A percentile compares a stretch with the other conserved stretches of the same genome.
Conservation (phyloP, 2,329 filamentous ascomycete species). For the Cytospora piceicola region DNA sequence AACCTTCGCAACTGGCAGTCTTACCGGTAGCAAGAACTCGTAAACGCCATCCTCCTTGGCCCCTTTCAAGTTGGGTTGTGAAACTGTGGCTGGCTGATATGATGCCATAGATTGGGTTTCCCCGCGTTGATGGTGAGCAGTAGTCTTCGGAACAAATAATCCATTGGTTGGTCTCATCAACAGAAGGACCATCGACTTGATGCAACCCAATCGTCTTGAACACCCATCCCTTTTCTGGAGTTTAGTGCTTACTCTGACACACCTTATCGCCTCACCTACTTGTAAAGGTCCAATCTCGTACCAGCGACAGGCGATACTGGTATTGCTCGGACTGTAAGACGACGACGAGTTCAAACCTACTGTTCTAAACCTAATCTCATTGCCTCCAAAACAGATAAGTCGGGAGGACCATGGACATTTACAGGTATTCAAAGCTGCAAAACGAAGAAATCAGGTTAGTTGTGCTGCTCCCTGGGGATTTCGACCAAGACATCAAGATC, state of each 20-base stretch:
- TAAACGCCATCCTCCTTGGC: no score
- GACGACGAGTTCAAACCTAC: no score
- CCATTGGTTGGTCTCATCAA: background rate
- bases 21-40: background rate
- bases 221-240: background rate
- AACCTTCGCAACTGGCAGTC: background rate
- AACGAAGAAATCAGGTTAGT: background rate
- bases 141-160: background rate
- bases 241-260: background rate
- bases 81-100: background rate
- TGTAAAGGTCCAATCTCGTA: background rate
- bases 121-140: background rate
- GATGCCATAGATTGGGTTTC: background rate
- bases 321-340: background rate
- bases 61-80: background rate
- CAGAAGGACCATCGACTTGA: background rate
- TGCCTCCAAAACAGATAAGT: background rate
- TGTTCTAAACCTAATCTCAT: background rate
- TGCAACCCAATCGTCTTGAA: background rate
- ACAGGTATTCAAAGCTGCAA: background rate
- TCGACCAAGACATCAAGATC: background rate
- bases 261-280: background rate
- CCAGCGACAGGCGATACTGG: background rate
- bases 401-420: background rate
- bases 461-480: background rate